Percentiles rank a stretch among this genome's conserved stretches.
These are phyloP conservation scores for Solanum rostratum DNA, from an alignment of 257 asterid species.

Conservation along the genomic window DNA sequence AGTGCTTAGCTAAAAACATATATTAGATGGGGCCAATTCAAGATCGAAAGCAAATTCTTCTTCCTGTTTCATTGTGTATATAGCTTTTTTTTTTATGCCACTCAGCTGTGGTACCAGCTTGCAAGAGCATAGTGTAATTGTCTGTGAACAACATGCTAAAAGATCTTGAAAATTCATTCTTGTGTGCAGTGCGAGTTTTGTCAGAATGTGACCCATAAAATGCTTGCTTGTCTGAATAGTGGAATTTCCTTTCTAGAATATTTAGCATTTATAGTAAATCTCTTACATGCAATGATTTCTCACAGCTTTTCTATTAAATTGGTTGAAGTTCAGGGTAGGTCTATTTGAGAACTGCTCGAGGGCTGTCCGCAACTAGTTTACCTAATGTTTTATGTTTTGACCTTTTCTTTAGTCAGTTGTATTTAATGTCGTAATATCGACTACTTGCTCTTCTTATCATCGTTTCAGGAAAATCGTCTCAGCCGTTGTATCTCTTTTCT, in stretches of 20 bases:
- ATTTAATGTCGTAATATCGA: not conserved
- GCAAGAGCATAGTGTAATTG: not conserved
- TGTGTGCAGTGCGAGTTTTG: not conserved
- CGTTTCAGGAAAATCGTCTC: constrained; percentile 61
- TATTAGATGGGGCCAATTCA: not conserved
- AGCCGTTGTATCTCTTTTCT: constrained; percentile 58
- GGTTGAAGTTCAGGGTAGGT: not conserved
- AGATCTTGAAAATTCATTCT: not conserved
- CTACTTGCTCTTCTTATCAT: not conserved
- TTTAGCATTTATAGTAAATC: not conserved
- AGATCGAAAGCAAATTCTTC: not conserved
- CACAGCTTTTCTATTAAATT: not conserved
- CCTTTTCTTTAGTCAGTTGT: not conserved
- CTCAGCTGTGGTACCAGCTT: not conserved
- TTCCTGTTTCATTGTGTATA: not conserved
- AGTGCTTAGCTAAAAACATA: not conserved
- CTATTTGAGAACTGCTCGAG: not conserved
- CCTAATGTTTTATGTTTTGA: not conserved
- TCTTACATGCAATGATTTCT: not conserved
- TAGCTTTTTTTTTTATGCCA: not conserved
- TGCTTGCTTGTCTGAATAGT: not conserved
- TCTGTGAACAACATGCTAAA: not conserved
- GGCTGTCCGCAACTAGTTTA: not conserved
- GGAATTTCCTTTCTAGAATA: not conserved
- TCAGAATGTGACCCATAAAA: not conserved